phyloP scores from a whole-genome alignment of 441 rosid species.

The Eruca vesicaria region DNA sequence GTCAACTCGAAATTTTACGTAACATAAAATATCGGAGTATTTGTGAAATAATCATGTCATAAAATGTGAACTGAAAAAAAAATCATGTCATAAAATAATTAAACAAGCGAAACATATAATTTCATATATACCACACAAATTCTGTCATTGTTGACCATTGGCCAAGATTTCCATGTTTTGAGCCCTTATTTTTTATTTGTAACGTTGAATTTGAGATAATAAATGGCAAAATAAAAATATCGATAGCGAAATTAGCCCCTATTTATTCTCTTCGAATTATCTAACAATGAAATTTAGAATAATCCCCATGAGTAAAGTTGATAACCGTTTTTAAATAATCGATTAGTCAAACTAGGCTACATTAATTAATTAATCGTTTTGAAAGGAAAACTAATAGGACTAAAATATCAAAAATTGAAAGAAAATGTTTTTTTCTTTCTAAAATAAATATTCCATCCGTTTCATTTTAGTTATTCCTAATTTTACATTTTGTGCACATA shows the following conservation, averaged over 20 bases:
- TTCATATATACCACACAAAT: neutral
- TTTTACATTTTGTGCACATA: no score
- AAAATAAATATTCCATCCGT: no score
- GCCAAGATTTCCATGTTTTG: neutral
- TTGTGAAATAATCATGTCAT: neutral
- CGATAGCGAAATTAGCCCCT: neutral
- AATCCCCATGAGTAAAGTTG: neutral
- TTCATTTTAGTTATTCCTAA: no score
- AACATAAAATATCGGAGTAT: neutral
- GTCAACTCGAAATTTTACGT: neutral
- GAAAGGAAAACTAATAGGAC: neutral
- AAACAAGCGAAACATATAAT: neutral
- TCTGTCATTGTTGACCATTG: slow-evolving; percentile 21
- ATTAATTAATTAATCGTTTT: neutral
- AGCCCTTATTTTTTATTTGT: neutral
- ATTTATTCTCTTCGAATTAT: neutral
- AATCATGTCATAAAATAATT: neutral
- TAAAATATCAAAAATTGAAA: neutral
- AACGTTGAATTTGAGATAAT: neutral
- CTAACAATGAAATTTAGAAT: neutral
- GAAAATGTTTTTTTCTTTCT: neutral
- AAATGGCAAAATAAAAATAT: neutral
- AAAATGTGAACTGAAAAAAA: no score
- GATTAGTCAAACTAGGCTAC: neutral
- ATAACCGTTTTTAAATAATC: neutral